Evolutionary conservation across 1,284 basidiomycete genomes (phyloP), one percentile per base, ranked within the genome.

Genomic region (Trichosporon inkin): DNA sequence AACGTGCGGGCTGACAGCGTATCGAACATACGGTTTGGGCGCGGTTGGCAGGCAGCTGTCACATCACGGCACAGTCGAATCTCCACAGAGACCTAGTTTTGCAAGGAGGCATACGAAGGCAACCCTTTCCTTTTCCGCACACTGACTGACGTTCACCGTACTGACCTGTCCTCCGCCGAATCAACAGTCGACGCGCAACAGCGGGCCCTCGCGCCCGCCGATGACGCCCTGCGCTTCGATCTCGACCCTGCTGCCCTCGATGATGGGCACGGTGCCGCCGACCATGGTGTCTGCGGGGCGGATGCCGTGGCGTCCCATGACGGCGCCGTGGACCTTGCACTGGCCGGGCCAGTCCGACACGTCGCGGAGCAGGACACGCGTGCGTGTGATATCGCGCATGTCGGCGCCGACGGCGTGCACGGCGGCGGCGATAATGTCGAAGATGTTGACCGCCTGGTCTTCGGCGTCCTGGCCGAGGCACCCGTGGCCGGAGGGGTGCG

Each of bases 241-340:
- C 58, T 68, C 67, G 2, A 68, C 62, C 19, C 56, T 40, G 49
- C 58, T 55, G 6, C 53, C 60, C 2, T 53, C 41, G 2, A 61
- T 61, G n/a, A 68, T 57, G 14, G 58, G 41, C 24, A 60, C 35
- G 13, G 28, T 59, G n/a, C 62, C 65, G 0, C 62, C 65, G 36
- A 66, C 41, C 53, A 58, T 57, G 10, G 67, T 68, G 57, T 66
- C 62, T 8, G 54, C 62, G 2, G 67, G 67, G 3, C 64, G 47
- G 1, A 64, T 22, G 39, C 66, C 67, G 36, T 57, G 41, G 14
- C 54, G 56, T 0, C 54, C 52, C 19, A 66, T 60, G 13, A 53
- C 52, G 10, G 49, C 13, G 10, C 64, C 67, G 24, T 68, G 67
- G 4, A 61, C 62, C 24, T 53, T 37, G 10, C 34, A 38, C 11